phyloP scores from a whole-genome alignment of 2,329 filamentous ascomycete genomes.

The Scleromitrula shiraiana region DNA sequence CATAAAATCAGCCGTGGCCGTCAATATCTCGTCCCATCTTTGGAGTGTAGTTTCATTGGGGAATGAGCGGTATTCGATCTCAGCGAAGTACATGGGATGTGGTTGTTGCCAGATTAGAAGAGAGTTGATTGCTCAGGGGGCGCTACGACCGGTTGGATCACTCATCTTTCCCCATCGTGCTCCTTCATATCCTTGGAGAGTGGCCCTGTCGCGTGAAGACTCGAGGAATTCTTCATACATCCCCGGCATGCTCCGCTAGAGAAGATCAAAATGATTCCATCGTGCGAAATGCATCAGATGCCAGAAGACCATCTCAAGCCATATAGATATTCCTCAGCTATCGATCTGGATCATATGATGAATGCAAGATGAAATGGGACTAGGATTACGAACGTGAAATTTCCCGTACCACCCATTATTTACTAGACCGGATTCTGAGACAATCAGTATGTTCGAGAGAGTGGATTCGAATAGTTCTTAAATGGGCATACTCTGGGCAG shows the following conservation, averaged over 20 bases:
- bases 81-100: slow-evolving; percentile 52
- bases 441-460: background rate
- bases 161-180: slow-evolving; percentile 48
- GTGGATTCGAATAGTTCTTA: too few relatives aligned
- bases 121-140: slow-evolving; percentile 53
- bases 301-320: slow-evolving; percentile 36
- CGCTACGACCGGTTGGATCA: slow-evolving; percentile 45
- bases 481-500: slow-evolving; percentile 27
- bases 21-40: slow-evolving; percentile 46
- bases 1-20: slow-evolving; percentile 50
- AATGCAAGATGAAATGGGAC: too few relatives aligned
- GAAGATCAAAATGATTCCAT: slow-evolving; percentile 33
- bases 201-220: slow-evolving; percentile 28
- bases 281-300: slow-evolving; percentile 35
- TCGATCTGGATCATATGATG: background rate
- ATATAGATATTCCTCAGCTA: background rate
- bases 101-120: slow-evolving; percentile 57
- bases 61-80: slow-evolving; percentile 43
- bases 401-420: slow-evolving; percentile 42
- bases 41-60: slow-evolving; percentile 36
- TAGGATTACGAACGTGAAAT: slow-evolving; percentile 30
- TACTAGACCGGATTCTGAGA: slow-evolving; percentile 35
- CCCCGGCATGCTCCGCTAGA: slow-evolving; percentile 32
- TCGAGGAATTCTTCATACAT: slow-evolving; percentile 31
- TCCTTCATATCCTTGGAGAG: slow-evolving; percentile 30